Evolutionary conservation across 2,329 filamentous ascomycete genomes (phyloP).

Genomic region (Kalaharituber pfeilii): DNA sequence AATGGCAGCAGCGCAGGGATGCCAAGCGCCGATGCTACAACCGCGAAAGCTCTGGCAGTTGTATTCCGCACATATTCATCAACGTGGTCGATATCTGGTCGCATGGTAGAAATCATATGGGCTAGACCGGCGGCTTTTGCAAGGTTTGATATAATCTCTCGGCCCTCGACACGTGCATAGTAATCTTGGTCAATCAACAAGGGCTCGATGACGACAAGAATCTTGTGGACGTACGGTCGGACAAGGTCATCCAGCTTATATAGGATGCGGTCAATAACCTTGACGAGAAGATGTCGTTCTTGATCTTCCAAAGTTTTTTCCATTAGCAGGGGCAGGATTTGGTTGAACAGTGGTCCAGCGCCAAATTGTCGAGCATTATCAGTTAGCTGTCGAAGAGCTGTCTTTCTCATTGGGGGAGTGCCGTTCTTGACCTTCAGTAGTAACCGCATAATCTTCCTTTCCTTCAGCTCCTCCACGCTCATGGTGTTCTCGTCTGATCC

Average conservation of each 20-base stretch:
- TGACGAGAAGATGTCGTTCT: constrained; percentile 92
- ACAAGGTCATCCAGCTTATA: constrained; percentile 98
- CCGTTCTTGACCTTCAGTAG: constrained; percentile 98
- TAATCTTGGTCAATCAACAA: constrained; percentile 98
- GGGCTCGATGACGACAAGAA: constrained; percentile 96
- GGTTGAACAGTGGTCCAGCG: constrained; percentile 84
- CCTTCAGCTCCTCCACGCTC: constrained; percentile 88
- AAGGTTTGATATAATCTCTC: constrained; percentile 96
- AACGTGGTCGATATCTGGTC: constrained; percentile 93
- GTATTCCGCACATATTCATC: constrained; percentile 98
- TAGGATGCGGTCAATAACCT: constrained; percentile 94
- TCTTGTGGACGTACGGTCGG: constrained; percentile 92
- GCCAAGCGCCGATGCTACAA: constrained; percentile 87
- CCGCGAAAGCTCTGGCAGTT: constrained; percentile 87
- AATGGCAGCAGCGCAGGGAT: constrained; percentile 93
- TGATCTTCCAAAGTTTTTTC: constrained; percentile 96
- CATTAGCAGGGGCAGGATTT: constrained; percentile 93
- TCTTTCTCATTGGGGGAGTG: constrained; percentile 96
- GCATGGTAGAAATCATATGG: constrained; percentile 98
- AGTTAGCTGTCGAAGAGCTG: constrained; percentile 85
- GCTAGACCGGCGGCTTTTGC: constrained; percentile 91
- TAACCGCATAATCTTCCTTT: constrained; percentile 94
- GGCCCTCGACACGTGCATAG: constrained; percentile 92
- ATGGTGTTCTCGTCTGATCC: constrained; percentile 80
- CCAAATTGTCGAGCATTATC: constrained; percentile 96